Conservation (phyloP, 495 filamentous ascomycete species). For the Penicillium verhagenii region DNA sequence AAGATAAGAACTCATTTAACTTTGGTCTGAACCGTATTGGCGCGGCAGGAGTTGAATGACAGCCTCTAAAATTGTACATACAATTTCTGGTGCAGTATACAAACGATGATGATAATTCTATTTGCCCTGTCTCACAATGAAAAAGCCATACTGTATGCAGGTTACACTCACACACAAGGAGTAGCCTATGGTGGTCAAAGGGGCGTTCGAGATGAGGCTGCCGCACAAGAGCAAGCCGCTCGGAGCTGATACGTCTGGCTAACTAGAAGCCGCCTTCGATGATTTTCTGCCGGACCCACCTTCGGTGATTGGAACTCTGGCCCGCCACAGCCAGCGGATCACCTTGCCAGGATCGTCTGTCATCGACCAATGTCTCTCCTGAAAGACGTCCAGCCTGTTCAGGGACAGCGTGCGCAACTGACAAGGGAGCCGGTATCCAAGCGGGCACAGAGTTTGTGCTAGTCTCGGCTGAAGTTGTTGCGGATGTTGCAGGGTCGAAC, state of each 20-base stretch:
- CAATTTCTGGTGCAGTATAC: too few relatives aligned
- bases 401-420: neutral
- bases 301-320: constrained; percentile 3
- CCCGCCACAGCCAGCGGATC: neutral
- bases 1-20: too few relatives aligned
- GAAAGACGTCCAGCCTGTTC: neutral
- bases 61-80: too few relatives aligned
- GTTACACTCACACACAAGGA: too few relatives aligned
- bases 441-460: neutral
- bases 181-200: too few relatives aligned
- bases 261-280: constrained; percentile 2
- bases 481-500: neutral
- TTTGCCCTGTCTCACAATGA: too few relatives aligned
- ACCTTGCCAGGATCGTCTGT: constrained; percentile 2
- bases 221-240: neutral
- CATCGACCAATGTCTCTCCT: constrained; percentile 1
- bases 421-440: neutral
- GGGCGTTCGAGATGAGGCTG: neutral
- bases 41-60: too few relatives aligned
- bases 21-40: too few relatives aligned
- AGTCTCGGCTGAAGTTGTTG: neutral
- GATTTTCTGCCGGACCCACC: constrained; percentile 6
- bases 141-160: too few relatives aligned
- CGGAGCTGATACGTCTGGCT: neutral
- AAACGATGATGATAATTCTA: too few relatives aligned